Percentiles rank a stretch among this genome's conserved stretches.
Conservation (phyloP, 331 rosid genomes). For the Quercus lobata region DNA sequence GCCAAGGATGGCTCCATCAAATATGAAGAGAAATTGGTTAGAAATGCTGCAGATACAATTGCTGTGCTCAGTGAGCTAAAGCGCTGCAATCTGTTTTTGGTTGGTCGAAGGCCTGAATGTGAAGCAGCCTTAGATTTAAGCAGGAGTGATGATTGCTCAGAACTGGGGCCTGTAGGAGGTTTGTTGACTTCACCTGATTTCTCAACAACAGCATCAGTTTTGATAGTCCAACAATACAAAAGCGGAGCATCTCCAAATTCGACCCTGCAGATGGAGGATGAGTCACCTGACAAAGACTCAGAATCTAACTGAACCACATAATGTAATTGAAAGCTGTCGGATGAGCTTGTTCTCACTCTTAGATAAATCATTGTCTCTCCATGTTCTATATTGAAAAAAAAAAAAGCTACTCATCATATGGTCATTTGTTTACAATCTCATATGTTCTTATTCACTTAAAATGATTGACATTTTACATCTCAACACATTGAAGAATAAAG, state of each 20-base stretch:
- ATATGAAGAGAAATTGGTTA: slow-evolving; percentile 40
- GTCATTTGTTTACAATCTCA: neutral
- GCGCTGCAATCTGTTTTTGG: slow-evolving; percentile 56
- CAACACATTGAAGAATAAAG: too few relatives aligned
- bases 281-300: slow-evolving; percentile 5
- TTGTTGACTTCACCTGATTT: slow-evolving; percentile 56
- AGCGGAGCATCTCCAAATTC: slow-evolving; percentile 14
- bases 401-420: neutral
- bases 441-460: neutral
- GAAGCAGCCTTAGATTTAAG: slow-evolving; percentile 30
- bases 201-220: slow-evolving; percentile 55
- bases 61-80: slow-evolving; percentile 28
- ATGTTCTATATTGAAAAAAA: too few relatives aligned
- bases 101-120: slow-evolving; percentile 45
- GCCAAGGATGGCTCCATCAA: slow-evolving; percentile 33
- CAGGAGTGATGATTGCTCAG: slow-evolving; percentile 46
- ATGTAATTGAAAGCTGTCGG: neutral
- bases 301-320: neutral
- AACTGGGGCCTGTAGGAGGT: slow-evolving; percentile 73
- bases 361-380: too few relatives aligned
- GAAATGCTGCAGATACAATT: slow-evolving; percentile 36
- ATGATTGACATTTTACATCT: neutral
- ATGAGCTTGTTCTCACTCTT: neutral
- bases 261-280: slow-evolving; percentile 8
- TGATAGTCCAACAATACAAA: slow-evolving; percentile 62